A percentile compares a stretch with the other conserved stretches of the same genome.
These are phyloP conservation scores for Fraxinus platypoda DNA, from an alignment of 305 asterid species.

Conservation along the genomic window DNA sequence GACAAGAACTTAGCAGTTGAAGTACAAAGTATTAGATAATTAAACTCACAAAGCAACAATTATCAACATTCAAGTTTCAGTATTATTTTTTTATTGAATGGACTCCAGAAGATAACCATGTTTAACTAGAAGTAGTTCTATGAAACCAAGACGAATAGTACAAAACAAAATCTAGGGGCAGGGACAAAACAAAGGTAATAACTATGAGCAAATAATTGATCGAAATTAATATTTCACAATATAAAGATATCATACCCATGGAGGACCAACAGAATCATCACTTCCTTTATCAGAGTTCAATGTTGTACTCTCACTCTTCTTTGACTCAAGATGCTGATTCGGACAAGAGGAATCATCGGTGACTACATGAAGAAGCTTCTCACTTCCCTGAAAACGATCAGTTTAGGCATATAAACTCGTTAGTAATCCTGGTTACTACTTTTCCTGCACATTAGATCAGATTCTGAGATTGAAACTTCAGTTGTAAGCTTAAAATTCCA, in stretches of 20 bases:
- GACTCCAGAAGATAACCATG: neutral
- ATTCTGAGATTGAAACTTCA: neutral
- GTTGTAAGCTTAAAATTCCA: neutral
- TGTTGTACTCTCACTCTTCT: constrained; percentile 20
- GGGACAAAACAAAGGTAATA: neutral
- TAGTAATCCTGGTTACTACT: neutral
- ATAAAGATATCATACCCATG: constrained; percentile 45
- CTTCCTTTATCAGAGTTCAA: constrained; percentile 26
- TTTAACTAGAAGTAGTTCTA: neutral
- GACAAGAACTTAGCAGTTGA: neutral
- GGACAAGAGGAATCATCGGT: constrained; percentile 46
- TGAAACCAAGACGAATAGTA: neutral
- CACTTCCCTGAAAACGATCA: constrained; percentile 73
- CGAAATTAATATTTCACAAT: neutral
- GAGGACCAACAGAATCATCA: constrained; percentile 28
- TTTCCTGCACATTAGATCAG: neutral
- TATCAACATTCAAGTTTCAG: neutral
- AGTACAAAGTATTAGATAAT: neutral
- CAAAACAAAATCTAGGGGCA: neutral
- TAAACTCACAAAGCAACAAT: neutral
- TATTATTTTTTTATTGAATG: neutral
- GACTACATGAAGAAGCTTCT: constrained; percentile 74
- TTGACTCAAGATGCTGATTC: constrained; percentile 29
- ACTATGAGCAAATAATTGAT: neutral
- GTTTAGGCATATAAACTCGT: neutral